Conservation (phyloP, 140 eudicot species). For the Stevia rebaudiana region DNA sequence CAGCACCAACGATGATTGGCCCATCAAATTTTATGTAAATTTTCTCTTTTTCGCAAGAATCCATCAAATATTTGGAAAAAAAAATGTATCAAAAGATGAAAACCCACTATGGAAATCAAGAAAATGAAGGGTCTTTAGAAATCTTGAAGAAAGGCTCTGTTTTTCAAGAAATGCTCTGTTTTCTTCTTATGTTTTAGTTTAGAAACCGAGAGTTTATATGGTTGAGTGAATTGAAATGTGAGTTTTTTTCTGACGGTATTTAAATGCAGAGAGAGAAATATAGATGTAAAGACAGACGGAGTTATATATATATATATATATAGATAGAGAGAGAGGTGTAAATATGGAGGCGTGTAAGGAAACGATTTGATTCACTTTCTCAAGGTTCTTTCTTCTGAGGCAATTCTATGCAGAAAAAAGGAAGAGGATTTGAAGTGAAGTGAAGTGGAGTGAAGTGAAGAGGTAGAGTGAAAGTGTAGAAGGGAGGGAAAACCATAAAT, state of each 20-base stretch:
- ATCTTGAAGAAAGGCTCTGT: conserved; percentile 1
- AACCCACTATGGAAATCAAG: neutral
- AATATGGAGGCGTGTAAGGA: conserved; percentile 75
- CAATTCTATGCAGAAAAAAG: conserved; percentile 15
- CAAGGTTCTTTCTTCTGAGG: conserved; percentile 56
- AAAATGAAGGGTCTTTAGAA: conserved; percentile 12
- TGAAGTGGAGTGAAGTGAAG: conserved; percentile 34
- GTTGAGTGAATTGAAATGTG: conserved; percentile 35
- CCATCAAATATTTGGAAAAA: conserved; percentile 27
- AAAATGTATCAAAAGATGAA: conserved; percentile 2
- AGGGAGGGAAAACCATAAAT: conserved; percentile 34
- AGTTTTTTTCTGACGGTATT: conserved; percentile 32
- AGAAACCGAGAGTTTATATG: conserved; percentile 29
- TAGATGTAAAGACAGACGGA: no score
- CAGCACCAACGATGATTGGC: conserved; percentile 87
- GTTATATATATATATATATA: no score
- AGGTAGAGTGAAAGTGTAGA: conserved; percentile 19
- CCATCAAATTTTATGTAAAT: conserved; percentile 35
- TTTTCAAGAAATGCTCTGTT: conserved; percentile 32
- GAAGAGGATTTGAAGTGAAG: conserved; percentile 27
- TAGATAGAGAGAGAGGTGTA: conserved; percentile 11
- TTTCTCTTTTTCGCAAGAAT: conserved; percentile 38
- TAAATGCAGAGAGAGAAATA: conserved; percentile 35
- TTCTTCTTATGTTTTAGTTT: neutral
- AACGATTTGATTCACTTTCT: conserved; percentile 61